Evolutionary conservation across 352 stramenopile genomes (phyloP).

Genomic region (Pseudoperonospora humuli): DNA sequence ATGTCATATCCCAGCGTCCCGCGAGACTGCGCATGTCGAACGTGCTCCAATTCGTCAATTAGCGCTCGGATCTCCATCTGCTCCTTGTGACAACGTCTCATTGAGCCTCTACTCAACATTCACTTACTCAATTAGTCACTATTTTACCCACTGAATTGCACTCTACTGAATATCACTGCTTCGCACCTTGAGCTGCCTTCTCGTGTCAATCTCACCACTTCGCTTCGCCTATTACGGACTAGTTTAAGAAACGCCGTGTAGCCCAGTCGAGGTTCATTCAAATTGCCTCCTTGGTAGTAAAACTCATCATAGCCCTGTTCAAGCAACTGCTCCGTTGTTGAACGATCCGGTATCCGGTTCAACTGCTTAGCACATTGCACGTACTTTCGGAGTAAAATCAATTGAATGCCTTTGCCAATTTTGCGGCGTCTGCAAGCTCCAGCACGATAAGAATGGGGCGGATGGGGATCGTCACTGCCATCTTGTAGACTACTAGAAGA

Average conservation of each 20-base stretch:
- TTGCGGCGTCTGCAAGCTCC: conserved; percentile 24
- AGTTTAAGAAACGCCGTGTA: conserved; percentile 63
- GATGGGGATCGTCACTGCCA: conserved; percentile 13
- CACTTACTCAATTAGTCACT: conserved; percentile 1
- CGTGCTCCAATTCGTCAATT: conserved; percentile 45
- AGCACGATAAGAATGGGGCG: conserved; percentile 1
- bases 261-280: conserved; percentile 43
- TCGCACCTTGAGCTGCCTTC: conserved; percentile 15
- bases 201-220: conserved; percentile 28
- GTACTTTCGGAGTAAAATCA: conserved; percentile 52
- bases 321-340: conserved; percentile 53
- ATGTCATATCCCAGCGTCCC: conserved; percentile 18
- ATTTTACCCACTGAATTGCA: conserved; percentile 1
- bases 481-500: conserved; percentile 9
- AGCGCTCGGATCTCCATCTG: conserved; percentile 46
- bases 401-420: conserved; percentile 54
- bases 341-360: conserved; percentile 31
- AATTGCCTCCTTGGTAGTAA: conserved; percentile 49
- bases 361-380: conserved; percentile 50
- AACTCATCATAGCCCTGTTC: conserved; percentile 65
- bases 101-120: conserved; percentile 9
- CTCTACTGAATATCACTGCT: neutral
- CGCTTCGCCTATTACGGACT: conserved; percentile 52
- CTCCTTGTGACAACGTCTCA: conserved; percentile 33
- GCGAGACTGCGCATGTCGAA: conserved; percentile 26